Evolutionary conservation across 2,329 filamentous ascomycete species (phyloP).

Genomic region (Phialemonium atrogriseum): DNA sequence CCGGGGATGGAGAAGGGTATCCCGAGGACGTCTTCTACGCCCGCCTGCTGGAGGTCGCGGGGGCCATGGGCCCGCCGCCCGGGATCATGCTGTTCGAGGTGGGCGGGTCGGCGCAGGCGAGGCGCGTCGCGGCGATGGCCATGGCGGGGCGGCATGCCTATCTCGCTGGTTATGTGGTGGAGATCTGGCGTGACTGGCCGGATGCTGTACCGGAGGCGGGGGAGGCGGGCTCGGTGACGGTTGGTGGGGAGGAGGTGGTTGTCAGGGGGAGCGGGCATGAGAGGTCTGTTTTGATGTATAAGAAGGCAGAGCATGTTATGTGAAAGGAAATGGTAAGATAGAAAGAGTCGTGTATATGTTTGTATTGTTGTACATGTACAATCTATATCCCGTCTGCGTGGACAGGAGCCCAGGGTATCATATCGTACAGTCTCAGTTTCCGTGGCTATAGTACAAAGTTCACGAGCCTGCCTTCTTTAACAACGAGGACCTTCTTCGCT

Average conservation of each 20-base stretch:
- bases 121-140: constrained; percentile 48
- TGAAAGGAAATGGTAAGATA: no score
- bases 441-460: constrained; percentile 65
- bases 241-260: constrained; percentile 21
- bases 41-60: constrained; percentile 51
- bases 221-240: constrained; percentile 13
- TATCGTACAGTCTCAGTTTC: no score
- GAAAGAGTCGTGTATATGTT: no score
- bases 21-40: constrained; percentile 58
- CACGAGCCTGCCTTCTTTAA: constrained; percentile 58
- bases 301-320: no score
- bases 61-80: constrained; percentile 36
- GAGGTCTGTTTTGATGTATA: constrained; percentile 31
- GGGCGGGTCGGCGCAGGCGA: constrained; percentile 59
- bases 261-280: constrained; percentile 39
- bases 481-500: constrained; percentile 58
- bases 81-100: constrained; percentile 64
- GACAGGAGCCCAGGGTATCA: no score
- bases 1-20: constrained; percentile 1
- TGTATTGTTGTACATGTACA: no score
- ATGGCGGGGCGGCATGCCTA: constrained; percentile 12
- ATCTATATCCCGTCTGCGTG: no score
- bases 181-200: constrained; percentile 68
- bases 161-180: constrained; percentile 27
- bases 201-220: constrained; percentile 25